Conservation (phyloP, 2,329 filamentous ascomycete species). For the Immersiporthe knoxdaviesiana region DNA sequence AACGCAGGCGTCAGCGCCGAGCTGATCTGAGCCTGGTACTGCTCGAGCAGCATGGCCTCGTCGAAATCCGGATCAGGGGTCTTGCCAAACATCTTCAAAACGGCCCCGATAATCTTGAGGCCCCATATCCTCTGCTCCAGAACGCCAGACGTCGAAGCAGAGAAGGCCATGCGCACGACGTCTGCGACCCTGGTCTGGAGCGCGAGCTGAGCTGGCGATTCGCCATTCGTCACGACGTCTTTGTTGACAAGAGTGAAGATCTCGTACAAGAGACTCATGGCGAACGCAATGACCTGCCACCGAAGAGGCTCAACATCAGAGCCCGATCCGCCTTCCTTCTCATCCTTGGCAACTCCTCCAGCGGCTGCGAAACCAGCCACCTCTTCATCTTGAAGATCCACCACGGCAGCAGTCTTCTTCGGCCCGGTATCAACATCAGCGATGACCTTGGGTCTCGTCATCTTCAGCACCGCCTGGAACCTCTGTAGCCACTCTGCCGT, state of each 20-base stretch:
- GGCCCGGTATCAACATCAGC: constrained; percentile 47
- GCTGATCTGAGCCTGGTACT: constrained; percentile 98
- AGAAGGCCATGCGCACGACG: constrained; percentile 95
- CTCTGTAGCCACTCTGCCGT: constrained; percentile 85
- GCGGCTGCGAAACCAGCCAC: constrained; percentile 92
- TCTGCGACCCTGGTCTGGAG: constrained; percentile 86
- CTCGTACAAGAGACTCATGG: constrained; percentile 85
- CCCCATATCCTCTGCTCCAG: constrained; percentile 89
- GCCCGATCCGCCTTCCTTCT: constrained; percentile 53
- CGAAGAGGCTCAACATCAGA: constrained; percentile 83
- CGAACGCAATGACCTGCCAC: constrained; percentile 95
- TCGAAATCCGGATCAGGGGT: constrained; percentile 95
- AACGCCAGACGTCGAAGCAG: constrained; percentile 91
- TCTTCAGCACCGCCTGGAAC: constrained; percentile 86
- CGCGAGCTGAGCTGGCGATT: constrained; percentile 75
- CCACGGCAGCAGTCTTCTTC: constrained; percentile 54
- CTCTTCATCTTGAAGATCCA: constrained; percentile 94
- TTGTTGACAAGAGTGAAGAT: constrained; percentile 79
- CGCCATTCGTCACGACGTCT: constrained; percentile 76
- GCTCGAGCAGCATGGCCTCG: constrained; percentile 94
- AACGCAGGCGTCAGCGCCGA: constrained; percentile 96
- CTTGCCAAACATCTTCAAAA: constrained; percentile 94
- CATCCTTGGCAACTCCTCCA: constrained; percentile 61
- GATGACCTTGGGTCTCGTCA: constrained; percentile 72
- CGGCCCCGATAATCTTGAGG: constrained; percentile 88